Evolutionary conservation across 192 early-diverging fungal species (phyloP).

Genomic region (Backusella circina): DNA sequence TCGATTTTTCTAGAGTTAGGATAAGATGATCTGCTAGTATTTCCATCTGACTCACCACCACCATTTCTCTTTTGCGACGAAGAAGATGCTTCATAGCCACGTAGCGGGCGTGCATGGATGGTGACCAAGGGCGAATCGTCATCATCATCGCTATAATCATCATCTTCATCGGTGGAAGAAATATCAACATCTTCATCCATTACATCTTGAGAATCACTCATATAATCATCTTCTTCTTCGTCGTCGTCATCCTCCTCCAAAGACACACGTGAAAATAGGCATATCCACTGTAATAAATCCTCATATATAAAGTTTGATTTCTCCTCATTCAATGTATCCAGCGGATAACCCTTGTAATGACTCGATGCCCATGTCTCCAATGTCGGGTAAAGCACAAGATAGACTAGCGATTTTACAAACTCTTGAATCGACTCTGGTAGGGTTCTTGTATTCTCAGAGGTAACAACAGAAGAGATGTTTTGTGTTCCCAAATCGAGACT

Average conservation of each 20-base stretch:
- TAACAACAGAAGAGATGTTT: neutral
- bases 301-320: neutral
- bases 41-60: neutral
- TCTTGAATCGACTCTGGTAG: constrained; percentile 15
- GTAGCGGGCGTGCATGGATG: neutral
- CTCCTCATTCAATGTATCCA: constrained; percentile 2
- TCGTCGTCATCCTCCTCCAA: neutral
- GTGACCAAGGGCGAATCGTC: neutral
- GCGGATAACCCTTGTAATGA: neutral
- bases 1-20: neutral
- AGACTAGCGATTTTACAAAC: constrained; percentile 10
- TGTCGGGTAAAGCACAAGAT: constrained; percentile 6
- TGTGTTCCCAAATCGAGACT: neutral
- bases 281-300: constrained; percentile 7
- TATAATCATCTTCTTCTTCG: neutral
- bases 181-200: neutral
- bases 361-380: constrained; percentile 7
- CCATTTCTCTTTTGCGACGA: neutral
- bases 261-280: neutral
- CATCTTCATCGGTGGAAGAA: neutral
- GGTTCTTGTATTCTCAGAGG: neutral
- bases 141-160: neutral
- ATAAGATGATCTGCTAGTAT: neutral
- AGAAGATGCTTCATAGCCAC: neutral
- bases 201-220: neutral